Evolutionary conservation across 163 green algal genomes (phyloP).

Genomic region (Chlorella variabilis): DNA sequence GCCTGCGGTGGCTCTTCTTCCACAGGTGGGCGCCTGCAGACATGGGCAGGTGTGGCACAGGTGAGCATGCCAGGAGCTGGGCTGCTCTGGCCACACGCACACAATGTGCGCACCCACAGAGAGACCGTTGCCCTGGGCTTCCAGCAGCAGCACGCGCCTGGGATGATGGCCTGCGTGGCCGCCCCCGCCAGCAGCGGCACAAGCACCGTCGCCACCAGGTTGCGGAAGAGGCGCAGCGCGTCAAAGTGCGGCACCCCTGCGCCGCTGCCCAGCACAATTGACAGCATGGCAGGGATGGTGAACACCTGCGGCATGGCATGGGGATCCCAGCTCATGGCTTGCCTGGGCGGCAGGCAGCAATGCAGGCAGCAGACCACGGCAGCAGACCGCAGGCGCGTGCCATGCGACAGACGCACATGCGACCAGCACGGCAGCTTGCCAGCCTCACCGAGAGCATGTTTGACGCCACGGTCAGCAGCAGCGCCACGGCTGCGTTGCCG

Average conservation of each 20-base stretch:
- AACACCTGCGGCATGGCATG: conserved; percentile 54
- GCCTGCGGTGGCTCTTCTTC: conserved; percentile 37
- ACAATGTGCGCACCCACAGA: no score
- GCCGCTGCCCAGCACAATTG: conserved; percentile 52
- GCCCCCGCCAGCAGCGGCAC: conserved; percentile 70
- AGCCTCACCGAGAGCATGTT: conserved; percentile 85
- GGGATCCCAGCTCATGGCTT: not conserved
- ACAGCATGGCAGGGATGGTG: conserved; percentile 83
- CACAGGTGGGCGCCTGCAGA: conserved; percentile 25
- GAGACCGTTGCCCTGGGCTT: no score
- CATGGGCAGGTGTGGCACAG: not conserved
- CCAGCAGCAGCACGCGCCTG: conserved; percentile 56
- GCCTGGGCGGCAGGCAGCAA: not conserved
- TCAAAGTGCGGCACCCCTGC: conserved; percentile 54
- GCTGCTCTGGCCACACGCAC: no score
- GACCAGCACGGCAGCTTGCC: no score
- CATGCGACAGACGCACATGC: no score
- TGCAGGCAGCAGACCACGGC: no score
- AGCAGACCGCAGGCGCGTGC: no score
- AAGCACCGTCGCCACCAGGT: conserved; percentile 74
- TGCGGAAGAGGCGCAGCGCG: conserved; percentile 58
- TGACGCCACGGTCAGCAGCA: conserved; percentile 88
- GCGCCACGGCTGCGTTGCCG: conserved; percentile 90
- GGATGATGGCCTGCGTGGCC: conserved; percentile 45
- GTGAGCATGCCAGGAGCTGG: no score